Evolutionary conservation across 2,329 filamentous ascomycete genomes (phyloP), one percentile per base, ranked within the genome.

Genomic region (Thermothelomyces thermophilus): DNA sequence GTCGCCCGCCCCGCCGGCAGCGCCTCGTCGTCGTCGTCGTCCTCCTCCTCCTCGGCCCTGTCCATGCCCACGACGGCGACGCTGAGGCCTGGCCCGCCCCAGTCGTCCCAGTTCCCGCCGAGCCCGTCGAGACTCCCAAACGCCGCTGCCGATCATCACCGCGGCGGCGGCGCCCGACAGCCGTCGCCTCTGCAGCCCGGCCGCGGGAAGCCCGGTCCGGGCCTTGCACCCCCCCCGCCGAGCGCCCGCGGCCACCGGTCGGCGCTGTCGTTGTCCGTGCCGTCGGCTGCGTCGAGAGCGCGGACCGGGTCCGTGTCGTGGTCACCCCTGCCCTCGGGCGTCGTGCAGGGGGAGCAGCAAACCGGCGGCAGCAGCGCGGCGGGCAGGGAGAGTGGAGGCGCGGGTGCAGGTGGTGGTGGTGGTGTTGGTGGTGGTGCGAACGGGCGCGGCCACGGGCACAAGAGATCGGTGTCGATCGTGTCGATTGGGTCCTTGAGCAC

Each of bases 381-480:
- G 13, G 33, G 53, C 37, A 51, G 48, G 31, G 53, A 30, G 8
- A 43, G 16, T 46, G 33, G 41, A 7, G 20, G 3, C 24, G 41
- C 24, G n/a, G 28, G 7, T 36, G 50, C 59, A 62, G 57, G 17
- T 22, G 41, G 42, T 2, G 26, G 31, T 28, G 50, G 45, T n/a
- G n/a, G n/a, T 1, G 34, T 8, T 34, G 46, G 41, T 34, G 46
- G 41, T 1, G n/a, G 36, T 24, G 45, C 41, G 9, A 14, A 16
- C 41, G 48, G 45, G 13, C 56, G 64, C 19, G 72, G 75, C n/a
- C 79, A 84, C 60, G 71, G 74, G 46, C 87, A 90, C 60, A 82
- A 84, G 64, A 76, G 86, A 59, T 91, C 87, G 3, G 76, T 93
- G 26, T 93, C 87, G 16, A 91, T 93, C 56, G 81, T 91, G 40